Percentiles rank a stretch among this genome's conserved stretches.
These are phyloP conservation scores for Aureobasidium musti DNA, from an alignment of 2,329 filamentous ascomycete species.

Conservation along the genomic window DNA sequence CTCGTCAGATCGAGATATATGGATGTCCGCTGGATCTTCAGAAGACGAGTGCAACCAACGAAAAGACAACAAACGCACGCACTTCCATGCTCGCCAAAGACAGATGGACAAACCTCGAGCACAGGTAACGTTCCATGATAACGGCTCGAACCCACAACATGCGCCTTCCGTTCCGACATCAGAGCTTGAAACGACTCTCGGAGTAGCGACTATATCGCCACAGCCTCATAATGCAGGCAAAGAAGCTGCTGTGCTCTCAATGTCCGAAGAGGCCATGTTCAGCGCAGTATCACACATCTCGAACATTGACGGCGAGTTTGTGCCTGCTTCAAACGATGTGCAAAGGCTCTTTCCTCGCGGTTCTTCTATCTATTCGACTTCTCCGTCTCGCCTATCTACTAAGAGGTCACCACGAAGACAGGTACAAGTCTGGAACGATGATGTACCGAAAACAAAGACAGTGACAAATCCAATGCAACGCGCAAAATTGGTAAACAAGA, in stretches of 20 bases:
- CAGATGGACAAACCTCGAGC: background rate
- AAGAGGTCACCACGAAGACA: constrained; percentile 6
- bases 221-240: background rate
- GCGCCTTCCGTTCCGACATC: background rate
- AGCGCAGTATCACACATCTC: constrained; percentile 24
- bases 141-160: background rate
- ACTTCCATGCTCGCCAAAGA: background rate
- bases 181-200: background rate
- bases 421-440: constrained; percentile 6
- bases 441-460: background rate
- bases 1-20: constrained; percentile 29
- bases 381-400: constrained; percentile 17
- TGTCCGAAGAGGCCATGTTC: constrained; percentile 26
- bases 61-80: background rate
- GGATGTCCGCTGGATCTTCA: constrained; percentile 16
- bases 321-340: constrained; percentile 16
- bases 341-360: constrained; percentile 17
- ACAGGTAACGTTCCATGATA: background rate
- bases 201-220: background rate
- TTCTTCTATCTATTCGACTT: constrained; percentile 10
- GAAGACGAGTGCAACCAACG: background rate
- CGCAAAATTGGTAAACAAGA: background rate
- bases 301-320: constrained; percentile 22
- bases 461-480: background rate
- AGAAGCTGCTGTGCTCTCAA: constrained; percentile 13